Evolutionary conservation across 2,329 filamentous ascomycete species (phyloP).

Genomic region (Cordyceps militaris): DNA sequence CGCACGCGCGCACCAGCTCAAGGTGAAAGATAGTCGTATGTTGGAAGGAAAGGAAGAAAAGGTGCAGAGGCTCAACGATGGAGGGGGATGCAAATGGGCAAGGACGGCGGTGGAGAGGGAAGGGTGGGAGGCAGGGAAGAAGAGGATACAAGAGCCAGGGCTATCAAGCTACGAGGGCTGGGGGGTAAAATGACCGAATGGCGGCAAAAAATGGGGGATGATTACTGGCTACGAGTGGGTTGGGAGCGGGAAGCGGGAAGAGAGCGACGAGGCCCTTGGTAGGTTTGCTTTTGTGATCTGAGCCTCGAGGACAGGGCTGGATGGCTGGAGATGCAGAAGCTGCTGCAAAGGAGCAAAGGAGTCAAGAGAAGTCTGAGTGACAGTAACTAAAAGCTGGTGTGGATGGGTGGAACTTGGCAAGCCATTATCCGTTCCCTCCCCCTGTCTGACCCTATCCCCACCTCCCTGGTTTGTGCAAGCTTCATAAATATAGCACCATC

Average conservation of each 20-base stretch:
- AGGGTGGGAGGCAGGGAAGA: not conserved
- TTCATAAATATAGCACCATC: not conserved
- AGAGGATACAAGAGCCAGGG: not conserved
- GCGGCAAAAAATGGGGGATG: not conserved
- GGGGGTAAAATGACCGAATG: not conserved
- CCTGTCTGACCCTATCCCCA: not conserved
- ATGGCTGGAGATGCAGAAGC: no score
- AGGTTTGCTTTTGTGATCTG: not conserved
- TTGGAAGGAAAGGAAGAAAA: conserved; percentile 6
- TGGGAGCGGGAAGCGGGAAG: no score
- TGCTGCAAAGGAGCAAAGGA: not conserved
- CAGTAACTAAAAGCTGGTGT: not conserved
- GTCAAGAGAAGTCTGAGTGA: not conserved
- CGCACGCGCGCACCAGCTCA: conserved; percentile 13
- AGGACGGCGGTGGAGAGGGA: conserved; percentile 5
- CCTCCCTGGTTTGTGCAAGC: not conserved
- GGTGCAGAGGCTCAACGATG: not conserved
- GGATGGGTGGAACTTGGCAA: not conserved
- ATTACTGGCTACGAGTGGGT: not conserved
- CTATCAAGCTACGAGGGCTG: not conserved
- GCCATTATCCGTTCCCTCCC: not conserved
- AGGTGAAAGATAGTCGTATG: not conserved
- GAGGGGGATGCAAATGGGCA: conserved; percentile 5
- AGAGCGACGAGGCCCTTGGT: no score
- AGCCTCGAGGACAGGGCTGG: not conserved